A percentile compares a stretch with the other conserved stretches of the same genome.
These are phyloP conservation scores for Penicillium palitans DNA, from an alignment of 2,329 filamentous ascomycete species.

Conservation along the genomic window DNA sequence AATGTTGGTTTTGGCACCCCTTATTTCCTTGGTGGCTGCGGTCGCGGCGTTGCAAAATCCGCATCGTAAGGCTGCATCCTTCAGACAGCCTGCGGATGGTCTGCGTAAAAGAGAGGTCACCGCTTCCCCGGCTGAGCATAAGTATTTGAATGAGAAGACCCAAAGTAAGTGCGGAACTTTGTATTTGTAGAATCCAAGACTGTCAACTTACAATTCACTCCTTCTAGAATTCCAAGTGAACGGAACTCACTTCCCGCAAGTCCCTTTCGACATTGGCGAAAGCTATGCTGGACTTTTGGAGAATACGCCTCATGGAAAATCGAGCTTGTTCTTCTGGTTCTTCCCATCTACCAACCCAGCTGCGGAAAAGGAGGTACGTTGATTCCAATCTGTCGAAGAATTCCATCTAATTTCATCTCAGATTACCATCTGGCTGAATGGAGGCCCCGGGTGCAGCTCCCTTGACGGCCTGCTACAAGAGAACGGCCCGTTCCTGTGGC, in stretches of 20 bases:
- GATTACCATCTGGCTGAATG: constrained; percentile 49
- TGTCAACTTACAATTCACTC: background rate
- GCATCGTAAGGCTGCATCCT: constrained; percentile 18
- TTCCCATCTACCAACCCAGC: constrained; percentile 47
- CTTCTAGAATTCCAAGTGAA: constrained; percentile 62
- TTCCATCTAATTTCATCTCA: constrained; percentile 4
- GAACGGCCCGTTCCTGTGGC: constrained; percentile 72
- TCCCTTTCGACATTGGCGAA: constrained; percentile 64
- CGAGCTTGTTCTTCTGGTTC: constrained; percentile 53
- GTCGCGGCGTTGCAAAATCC: constrained; percentile 22
- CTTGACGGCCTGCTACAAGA: constrained; percentile 70
- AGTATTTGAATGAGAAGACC: constrained; percentile 18
- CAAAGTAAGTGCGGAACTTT: constrained; percentile 10
- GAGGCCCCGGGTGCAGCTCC: constrained; percentile 57
- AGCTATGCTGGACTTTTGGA: constrained; percentile 52
- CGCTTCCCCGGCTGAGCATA: background rate
- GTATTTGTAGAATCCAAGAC: background rate
- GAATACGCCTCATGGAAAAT: constrained; percentile 47
- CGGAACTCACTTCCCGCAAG: constrained; percentile 64
- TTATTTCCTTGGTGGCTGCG: constrained; percentile 10
- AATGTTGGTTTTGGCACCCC: constrained; percentile 11
- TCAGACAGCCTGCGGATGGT: background rate
- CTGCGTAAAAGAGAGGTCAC: constrained; percentile 8
- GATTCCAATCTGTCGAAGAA: background rate
- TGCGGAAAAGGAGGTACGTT: constrained; percentile 42